Percentiles rank a stretch among this genome's conserved stretches.
Conservation (phyloP, 129 eudicot genomes). For the Flaveria linearis region DNA sequence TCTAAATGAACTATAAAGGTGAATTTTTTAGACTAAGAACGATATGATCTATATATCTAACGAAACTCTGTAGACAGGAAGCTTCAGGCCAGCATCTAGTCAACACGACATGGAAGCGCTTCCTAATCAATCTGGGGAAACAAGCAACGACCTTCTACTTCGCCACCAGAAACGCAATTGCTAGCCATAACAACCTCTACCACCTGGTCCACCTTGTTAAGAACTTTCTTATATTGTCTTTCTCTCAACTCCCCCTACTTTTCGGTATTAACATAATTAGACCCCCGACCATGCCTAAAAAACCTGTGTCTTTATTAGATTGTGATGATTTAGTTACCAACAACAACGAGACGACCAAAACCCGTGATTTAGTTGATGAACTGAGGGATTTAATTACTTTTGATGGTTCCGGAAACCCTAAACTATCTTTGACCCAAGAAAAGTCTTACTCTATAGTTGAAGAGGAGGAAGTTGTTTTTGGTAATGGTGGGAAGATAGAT, state of each 20-base stretch:
- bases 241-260: slow-evolving; percentile 56
- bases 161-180: slow-evolving; percentile 85
- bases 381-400: slow-evolving; percentile 54
- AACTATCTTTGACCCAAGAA: slow-evolving; percentile 27
- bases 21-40: background rate
- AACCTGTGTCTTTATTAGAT: slow-evolving; percentile 65
- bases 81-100: slow-evolving; percentile 32
- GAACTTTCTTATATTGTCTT: slow-evolving; percentile 36
- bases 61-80: slow-evolving; percentile 79
- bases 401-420: slow-evolving; percentile 30
- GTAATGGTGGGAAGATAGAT: slow-evolving; percentile 37
- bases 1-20: no score
- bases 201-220: slow-evolving; percentile 25
- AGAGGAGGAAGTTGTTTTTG: slow-evolving; percentile 20
- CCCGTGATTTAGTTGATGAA: slow-evolving; percentile 42
- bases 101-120: slow-evolving; percentile 81
- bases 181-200: slow-evolving; percentile 45
- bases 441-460: slow-evolving; percentile 18
- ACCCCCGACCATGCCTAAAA: slow-evolving; percentile 19
- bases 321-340: slow-evolving; percentile 33
- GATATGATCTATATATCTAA: slow-evolving; percentile 31
- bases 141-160: slow-evolving; percentile 60
- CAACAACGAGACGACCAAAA: slow-evolving; percentile 19
- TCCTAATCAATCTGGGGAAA: slow-evolving; percentile 81
- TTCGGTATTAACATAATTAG: slow-evolving; percentile 44